A percentile compares a stretch with the other conserved stretches of the same genome.
Conservation (phyloP, 768 basidiomycete species). For the Lentinula guzmanii region DNA sequence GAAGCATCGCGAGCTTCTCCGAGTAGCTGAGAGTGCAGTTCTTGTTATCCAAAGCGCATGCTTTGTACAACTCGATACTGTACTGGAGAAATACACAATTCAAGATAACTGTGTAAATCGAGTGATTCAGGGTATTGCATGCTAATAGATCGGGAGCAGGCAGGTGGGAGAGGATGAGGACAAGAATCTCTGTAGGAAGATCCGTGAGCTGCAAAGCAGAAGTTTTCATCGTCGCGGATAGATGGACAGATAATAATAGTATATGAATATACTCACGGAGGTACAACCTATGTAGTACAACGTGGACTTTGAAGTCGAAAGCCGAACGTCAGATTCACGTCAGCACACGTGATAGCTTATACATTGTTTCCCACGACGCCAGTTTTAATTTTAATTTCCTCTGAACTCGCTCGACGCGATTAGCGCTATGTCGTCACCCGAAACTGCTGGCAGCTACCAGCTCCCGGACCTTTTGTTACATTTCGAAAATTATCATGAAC, state of each 20-base stretch:
- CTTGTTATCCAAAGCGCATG: conserved; percentile 24
- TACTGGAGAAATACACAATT: conserved; percentile 27
- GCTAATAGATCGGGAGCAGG: conserved; percentile 17
- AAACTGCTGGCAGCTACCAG: conserved; percentile 26
- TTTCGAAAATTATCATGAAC: conserved; percentile 24
- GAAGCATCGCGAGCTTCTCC: conserved; percentile 22
- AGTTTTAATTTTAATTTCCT: no score
- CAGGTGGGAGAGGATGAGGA: conserved; percentile 22
- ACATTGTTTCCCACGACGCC: no score
- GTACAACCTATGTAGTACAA: no score
- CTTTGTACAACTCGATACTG: conserved; percentile 17
- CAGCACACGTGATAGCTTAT: no score
- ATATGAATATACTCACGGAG: no score
- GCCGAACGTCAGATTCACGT: no score
- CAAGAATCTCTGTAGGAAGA: conserved; percentile 25
- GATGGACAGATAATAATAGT: no score
- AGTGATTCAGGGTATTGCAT: conserved; percentile 16
- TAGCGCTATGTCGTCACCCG: background rate
- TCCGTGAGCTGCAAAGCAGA: conserved; percentile 5
- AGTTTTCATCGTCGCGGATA: background rate
- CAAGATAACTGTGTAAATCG: conserved; percentile 19
- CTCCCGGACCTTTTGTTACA: conserved; percentile 32
- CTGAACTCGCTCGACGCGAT: no score
- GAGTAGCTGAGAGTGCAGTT: conserved; percentile 14
- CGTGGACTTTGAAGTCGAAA: no score